Base-by-base conservation (phyloP, 805 yeast genomes). In the Komagataella pastoris region DNA sequence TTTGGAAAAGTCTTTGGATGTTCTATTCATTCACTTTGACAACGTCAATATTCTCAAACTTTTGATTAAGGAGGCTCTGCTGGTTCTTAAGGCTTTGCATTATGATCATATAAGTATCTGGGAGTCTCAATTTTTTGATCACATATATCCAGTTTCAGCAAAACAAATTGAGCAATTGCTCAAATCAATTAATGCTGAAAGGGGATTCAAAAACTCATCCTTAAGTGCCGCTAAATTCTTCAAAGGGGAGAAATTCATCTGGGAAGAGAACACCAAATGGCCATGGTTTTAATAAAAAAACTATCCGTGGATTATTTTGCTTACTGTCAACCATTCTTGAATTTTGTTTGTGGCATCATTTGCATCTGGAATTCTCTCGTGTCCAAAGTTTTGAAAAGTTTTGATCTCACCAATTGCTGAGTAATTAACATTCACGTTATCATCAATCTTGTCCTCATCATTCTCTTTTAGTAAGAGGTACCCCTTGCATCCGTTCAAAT, bases 281-380 rank as follows among this genome's bases (percentile, higher is more conserved):
- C 40, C 40, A 7, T 30, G 40, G 40, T 30, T 30, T 5, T 30
- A 30, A 30, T 30, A 30, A 30, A 24, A 30, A 6, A 8, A 14
- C 17, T 44, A 49, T 7, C 45, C 54, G 46, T 59, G 58, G n/a
- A 59, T 59, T 1, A 56, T 55, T 6, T 52, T 50, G 21, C 56
- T 52, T 47, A 59, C 44, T 3, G 19, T 23, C 40, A 56, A n/a
- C 62, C 62, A 59, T 46, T 58, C 60, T 12, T 40, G 50, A 19
- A 59, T 45, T 51, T 53, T 57, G 47, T 58, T 59, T 10, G 55
- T 51, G 7, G 55, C 50, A 46, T 59, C 62, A 7, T 50, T 53
- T 44, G 53, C 53, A 6, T 53, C 54, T 3, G 59, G 61, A 19
- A 51, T 21, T 14, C 54, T 49, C 24, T 58, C 63, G 47, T 59